A percentile compares a stretch with the other conserved stretches of the same genome.
Conservation (phyloP, 805 yeast genomes). For the Kodamaea restingae region DNA sequence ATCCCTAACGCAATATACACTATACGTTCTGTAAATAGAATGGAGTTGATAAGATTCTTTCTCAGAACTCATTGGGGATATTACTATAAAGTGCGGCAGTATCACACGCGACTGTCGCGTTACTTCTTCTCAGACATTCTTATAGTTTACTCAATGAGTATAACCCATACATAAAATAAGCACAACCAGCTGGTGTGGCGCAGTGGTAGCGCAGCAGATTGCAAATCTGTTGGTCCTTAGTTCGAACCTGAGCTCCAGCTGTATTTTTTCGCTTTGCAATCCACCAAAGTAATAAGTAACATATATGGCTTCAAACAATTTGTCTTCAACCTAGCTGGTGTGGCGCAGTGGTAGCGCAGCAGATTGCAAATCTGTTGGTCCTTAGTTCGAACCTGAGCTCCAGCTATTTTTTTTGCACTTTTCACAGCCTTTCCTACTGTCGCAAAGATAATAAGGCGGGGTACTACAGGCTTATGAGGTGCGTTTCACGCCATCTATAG, state of each 20-base stretch:
- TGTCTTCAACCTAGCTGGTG: conserved; percentile 42
- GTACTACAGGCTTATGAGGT: background rate
- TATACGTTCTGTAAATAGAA: too few species aligned
- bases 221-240: conserved; percentile 98
- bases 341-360: conserved; percentile 99
- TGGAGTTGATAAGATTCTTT: too few species aligned
- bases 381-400: conserved; percentile 95
- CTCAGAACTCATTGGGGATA: too few species aligned
- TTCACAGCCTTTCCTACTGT: too few species aligned
- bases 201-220: conserved; percentile 99
- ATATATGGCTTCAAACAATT: too few species aligned
- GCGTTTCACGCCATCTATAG: background rate
- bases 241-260: conserved; percentile 85
- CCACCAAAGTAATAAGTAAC: too few species aligned
- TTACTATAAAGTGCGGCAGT: too few species aligned
- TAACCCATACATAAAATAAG: too few species aligned
- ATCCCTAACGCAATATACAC: too few species aligned
- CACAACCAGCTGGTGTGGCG: conserved; percentile 86
- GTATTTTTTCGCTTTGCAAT: background rate
- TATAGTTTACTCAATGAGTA: too few species aligned
- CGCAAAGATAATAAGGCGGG: background rate
- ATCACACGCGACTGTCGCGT: too few species aligned
- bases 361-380: conserved; percentile 99
- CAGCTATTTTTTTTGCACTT: conserved; percentile 50
- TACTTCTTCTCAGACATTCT: too few species aligned